Conservation (phyloP, 2,329 filamentous ascomycete species). For the Beauveria scarabaeidicola region DNA sequence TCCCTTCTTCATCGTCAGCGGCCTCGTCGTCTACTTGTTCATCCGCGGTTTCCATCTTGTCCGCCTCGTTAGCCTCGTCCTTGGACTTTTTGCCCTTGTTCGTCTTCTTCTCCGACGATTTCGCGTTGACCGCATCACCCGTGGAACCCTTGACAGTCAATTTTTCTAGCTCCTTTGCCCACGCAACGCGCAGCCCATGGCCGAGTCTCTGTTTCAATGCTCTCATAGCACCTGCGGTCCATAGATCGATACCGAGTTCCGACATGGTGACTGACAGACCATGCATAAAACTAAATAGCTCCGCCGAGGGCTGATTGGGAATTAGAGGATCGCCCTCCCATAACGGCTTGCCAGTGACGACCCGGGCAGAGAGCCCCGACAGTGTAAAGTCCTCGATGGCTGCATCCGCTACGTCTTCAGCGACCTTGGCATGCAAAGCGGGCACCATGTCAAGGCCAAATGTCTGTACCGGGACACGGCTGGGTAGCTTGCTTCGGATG, state of each 20-base stretch:
- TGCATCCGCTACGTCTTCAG: constrained; percentile 39
- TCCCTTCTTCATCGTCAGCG: neutral
- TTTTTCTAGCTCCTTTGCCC: constrained; percentile 35
- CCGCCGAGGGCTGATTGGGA: constrained; percentile 70
- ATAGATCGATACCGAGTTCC: constrained; percentile 65
- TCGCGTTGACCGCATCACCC: constrained; percentile 8
- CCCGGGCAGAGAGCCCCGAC: constrained; percentile 34
- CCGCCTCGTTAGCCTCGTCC: constrained; percentile 12
- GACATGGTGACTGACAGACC: constrained; percentile 60
- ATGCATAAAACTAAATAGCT: constrained; percentile 63
- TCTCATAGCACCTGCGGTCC: constrained; percentile 61
- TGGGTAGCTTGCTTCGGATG: constrained; percentile 57
- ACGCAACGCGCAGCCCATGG: constrained; percentile 39
- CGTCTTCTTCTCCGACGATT: constrained; percentile 9
- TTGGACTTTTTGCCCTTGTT: constrained; percentile 12
- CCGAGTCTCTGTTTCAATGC: constrained; percentile 53
- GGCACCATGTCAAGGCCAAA: constrained; percentile 57
- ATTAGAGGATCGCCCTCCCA: constrained; percentile 75
- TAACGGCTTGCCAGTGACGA: constrained; percentile 54
- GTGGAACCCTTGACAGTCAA: constrained; percentile 15
- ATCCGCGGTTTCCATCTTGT: constrained; percentile 6
- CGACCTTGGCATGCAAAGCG: constrained; percentile 55
- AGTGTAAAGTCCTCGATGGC: constrained; percentile 41
- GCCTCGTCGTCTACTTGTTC: constrained; percentile 9
- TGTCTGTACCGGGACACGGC: constrained; percentile 35